Evolutionary conservation across 306 rosid species (phyloP).

Genomic region (Cucurbita argyrosperma): DNA sequence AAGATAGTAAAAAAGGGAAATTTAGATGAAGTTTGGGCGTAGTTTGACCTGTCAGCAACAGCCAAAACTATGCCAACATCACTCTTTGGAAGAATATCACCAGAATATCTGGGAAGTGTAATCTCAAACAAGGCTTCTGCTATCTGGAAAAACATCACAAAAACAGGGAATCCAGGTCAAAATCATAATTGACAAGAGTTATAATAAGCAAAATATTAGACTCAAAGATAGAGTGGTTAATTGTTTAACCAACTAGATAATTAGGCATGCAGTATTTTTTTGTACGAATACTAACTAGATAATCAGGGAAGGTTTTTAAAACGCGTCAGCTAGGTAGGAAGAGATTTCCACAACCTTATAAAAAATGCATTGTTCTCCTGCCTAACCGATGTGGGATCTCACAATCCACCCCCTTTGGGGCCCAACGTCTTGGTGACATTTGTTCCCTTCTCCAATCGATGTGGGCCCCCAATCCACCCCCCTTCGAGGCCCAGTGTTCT

Average conservation of each 20-base stretch:
- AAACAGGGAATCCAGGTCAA: background rate
- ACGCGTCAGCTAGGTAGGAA: too few species aligned
- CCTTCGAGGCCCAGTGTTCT: too few species aligned
- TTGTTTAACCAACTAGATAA: background rate
- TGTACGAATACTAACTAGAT: too few species aligned
- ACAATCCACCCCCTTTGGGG: too few species aligned
- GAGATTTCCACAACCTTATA: too few species aligned
- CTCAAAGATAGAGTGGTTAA: too few species aligned
- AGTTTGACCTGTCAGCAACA: conserved; percentile 64
- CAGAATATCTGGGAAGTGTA: conserved; percentile 88
- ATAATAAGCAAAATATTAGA: background rate
- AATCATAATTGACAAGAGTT: background rate
- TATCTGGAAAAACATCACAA: conserved; percentile 30
- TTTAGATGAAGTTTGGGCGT: background rate
- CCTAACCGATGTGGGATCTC: too few species aligned
- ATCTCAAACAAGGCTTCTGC: conserved; percentile 84
- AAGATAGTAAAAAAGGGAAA: background rate
- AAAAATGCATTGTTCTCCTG: too few species aligned
- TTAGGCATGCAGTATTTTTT: background rate
- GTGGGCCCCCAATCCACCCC: too few species aligned
- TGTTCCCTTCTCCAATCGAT: too few species aligned
- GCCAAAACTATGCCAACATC: conserved; percentile 77
- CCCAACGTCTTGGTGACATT: too few species aligned
- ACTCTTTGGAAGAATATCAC: conserved; percentile 64
- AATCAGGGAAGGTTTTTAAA: too few species aligned